Base-by-base conservation (phyloP, 306 rosid genomes). In the Quercus aquifolioides region DNA sequence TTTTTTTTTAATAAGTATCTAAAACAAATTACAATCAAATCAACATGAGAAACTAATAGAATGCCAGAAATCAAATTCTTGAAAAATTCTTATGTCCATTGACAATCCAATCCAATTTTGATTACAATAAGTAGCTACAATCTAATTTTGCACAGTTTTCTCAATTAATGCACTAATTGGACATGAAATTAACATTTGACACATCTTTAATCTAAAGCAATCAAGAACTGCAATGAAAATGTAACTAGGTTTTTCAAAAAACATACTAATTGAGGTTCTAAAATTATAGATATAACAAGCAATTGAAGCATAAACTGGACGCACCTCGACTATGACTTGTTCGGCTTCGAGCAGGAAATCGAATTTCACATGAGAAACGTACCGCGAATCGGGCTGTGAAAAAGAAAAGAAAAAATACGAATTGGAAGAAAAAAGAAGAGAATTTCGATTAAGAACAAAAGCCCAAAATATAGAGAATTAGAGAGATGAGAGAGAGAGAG, bases 341-440 rank as follows among this genome's bases (percentile, higher is more conserved):
- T 96, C 99, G 1, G 73, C 85, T 74, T 91, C 96, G 52, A 96
- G 88, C 90, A 96, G 83, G 91, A 93, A 90, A 63, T 88, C 92
- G 8, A 93, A 86, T 69, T 86, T 88, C 46, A 73, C 82, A 58
- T 69, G 79, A 71, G 89, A 90, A 30, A 85, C 90, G 35, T 85
- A 76, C 26, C 83, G 89, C 18, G 96, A 55, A 80, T 84, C 77
- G 20, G 93, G 93, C 99, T 96, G 94, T 76, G 81, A 31, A 77
- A 9, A 81, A 31, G 62, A 51, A 17, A 70, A 71, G 68, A 1
- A 20, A 46, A 31, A 12, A 55, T 55, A 15, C 1, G 6, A 59
- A n/a, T 28, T 65, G 31, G 11, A 31, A 55, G 3, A 77, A 9
- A 81, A 41, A 7, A 41, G 67, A 35, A 3, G 46, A 38, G 6